phyloP scores from a whole-genome alignment of 225 moss, liverwort and hornwort genomes.

The Neckera pumila region DNA sequence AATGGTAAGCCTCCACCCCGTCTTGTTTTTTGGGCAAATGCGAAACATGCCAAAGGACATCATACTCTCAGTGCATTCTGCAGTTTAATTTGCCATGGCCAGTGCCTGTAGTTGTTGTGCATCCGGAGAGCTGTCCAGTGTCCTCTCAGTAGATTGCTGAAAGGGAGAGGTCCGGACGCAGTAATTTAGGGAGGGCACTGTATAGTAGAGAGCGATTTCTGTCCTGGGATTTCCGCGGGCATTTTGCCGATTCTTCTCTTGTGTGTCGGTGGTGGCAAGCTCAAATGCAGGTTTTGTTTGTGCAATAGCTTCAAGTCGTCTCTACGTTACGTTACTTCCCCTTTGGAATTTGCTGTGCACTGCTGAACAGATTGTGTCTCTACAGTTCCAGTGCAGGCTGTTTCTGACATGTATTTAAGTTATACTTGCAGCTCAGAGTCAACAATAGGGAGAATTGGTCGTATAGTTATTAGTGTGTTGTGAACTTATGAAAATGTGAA shows the following conservation, averaged over 20 bases:
- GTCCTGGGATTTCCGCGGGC: rapidly evolving
- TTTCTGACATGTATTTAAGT: background rate
- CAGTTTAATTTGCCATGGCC: background rate
- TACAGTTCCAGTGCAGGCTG: background rate
- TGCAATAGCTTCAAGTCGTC: background rate
- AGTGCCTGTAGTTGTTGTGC: background rate
- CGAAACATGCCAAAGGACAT: background rate
- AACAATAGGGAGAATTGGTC: background rate
- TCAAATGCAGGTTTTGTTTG: background rate
- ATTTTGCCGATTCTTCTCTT: background rate
- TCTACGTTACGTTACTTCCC: background rate
- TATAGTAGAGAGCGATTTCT: background rate
- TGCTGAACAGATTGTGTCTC: background rate
- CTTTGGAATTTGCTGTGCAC: background rate
- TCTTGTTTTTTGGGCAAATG: too few species aligned
- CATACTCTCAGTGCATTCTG: background rate
- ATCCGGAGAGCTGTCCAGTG: background rate
- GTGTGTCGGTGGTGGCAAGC: background rate
- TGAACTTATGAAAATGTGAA: background rate
- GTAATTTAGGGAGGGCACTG: background rate
- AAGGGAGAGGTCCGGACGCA: background rate
- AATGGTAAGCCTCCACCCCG: too few species aligned
- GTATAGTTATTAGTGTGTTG: background rate
- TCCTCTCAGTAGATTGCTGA: background rate
- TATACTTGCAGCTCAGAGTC: background rate